Percentiles rank a stretch among this genome's conserved stretches.
phyloP scores from a whole-genome alignment of 2,329 filamentous ascomycete species.

The Trichoderma koningiopsis region DNA sequence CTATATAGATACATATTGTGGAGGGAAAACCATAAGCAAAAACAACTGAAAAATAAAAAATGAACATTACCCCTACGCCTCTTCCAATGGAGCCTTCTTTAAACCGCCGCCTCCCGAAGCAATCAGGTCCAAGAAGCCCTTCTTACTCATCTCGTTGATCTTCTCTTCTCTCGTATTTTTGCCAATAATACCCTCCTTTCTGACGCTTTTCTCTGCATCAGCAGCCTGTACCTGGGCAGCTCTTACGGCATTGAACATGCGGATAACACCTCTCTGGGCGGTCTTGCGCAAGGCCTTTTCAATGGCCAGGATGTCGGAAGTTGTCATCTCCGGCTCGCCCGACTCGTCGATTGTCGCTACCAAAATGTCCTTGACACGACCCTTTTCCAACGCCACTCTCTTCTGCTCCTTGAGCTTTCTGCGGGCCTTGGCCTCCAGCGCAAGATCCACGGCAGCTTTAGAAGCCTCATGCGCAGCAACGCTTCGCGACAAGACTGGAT shows the following conservation, averaged over 20 bases:
- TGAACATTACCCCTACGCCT: constrained; percentile 42
- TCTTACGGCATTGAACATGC: constrained; percentile 93
- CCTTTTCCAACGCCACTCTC: constrained; percentile 78
- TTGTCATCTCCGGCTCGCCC: constrained; percentile 47
- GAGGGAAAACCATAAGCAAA: not conserved
- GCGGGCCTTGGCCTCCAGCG: constrained; percentile 79
- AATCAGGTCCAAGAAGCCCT: constrained; percentile 93
- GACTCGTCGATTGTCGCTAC: constrained; percentile 60
- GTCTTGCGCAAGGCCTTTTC: constrained; percentile 84
- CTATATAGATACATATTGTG: constrained; percentile 17
- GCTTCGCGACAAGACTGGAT: constrained; percentile 89
- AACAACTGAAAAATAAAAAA: not conserved
- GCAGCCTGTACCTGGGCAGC: constrained; percentile 88
- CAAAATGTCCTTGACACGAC: constrained; percentile 84
- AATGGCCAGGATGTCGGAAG: constrained; percentile 62
- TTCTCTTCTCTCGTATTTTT: constrained; percentile 80
- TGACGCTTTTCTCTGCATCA: constrained; percentile 70
- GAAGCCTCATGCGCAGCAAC: constrained; percentile 72
- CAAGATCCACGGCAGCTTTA: constrained; percentile 71
- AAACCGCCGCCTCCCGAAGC: constrained; percentile 61
- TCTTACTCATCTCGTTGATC: constrained; percentile 93
- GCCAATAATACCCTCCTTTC: constrained; percentile 75
- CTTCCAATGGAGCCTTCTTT: constrained; percentile 61
- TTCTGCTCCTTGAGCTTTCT: constrained; percentile 80
- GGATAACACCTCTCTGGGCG: constrained; percentile 90